These are phyloP conservation scores for Phytopythium helicoides DNA, from an alignment of 352 stramenopile species.

Conservation along the genomic window DNA sequence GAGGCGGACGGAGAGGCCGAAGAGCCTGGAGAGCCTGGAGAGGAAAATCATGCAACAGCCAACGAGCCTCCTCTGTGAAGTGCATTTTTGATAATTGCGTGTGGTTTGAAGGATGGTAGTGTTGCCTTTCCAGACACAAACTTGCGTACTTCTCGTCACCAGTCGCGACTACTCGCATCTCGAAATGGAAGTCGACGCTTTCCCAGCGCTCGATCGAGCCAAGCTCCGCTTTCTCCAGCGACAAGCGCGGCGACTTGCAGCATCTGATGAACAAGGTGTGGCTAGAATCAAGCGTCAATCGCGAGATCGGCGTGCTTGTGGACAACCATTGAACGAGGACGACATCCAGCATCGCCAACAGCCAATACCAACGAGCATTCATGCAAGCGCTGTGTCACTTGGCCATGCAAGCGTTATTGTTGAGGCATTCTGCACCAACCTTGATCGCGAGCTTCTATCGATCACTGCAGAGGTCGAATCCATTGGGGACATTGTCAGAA, in stretches of 20 bases:
- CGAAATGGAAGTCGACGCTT: neutral
- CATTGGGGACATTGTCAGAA: neutral
- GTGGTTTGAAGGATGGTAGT: too few species aligned
- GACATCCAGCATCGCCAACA: too few species aligned
- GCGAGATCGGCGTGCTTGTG: too few species aligned
- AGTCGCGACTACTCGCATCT: slow-evolving; percentile 1
- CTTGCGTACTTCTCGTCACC: neutral
- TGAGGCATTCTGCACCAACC: neutral
- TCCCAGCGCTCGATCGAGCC: slow-evolving; percentile 6
- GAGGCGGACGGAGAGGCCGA: too few species aligned
- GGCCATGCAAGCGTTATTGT: neutral
- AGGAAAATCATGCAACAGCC: too few species aligned
- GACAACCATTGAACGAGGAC: too few species aligned
- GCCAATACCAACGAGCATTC: too few species aligned
- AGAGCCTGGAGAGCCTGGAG: too few species aligned
- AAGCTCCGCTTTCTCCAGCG: slow-evolving; percentile 4
- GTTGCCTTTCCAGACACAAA: too few species aligned
- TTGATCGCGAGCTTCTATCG: neutral
- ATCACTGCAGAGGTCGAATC: neutral
- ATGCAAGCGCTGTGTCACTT: too few species aligned
- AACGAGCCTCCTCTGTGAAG: too few species aligned
- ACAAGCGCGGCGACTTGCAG: neutral
- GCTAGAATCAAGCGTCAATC: neutral
- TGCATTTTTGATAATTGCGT: too few species aligned
- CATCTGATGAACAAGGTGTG: neutral